These are phyloP conservation scores for Sinapis alba DNA, from an alignment of 441 rosid species.

Conservation along the genomic window DNA sequence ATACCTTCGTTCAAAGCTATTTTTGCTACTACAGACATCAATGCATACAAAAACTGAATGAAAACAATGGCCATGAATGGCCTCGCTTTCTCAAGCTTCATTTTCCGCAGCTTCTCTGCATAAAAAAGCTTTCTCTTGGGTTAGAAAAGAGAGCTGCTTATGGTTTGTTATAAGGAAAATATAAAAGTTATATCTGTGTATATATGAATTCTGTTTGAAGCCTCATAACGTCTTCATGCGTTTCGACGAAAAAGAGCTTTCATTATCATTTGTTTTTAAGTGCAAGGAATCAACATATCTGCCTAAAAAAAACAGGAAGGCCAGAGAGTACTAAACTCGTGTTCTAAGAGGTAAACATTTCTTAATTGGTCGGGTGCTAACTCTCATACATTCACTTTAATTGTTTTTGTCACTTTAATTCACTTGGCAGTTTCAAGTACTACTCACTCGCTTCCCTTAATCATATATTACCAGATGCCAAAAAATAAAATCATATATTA, in stretches of 20 bases:
- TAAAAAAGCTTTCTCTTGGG: not conserved
- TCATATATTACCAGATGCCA: too few species aligned
- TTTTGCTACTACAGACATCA: slow-evolving; percentile 80
- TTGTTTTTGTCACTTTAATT: slow-evolving; percentile 6
- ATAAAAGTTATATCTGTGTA: not conserved
- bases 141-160: slow-evolving; percentile 3
- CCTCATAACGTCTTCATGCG: slow-evolving; percentile 36
- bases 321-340: slow-evolving; percentile 31
- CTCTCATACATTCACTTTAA: slow-evolving; percentile 18
- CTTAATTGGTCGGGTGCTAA: slow-evolving; percentile 18
- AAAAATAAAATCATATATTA: too few species aligned
- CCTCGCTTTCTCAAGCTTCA: slow-evolving; percentile 44
- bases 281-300: slow-evolving; percentile 22
- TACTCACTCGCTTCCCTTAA: slow-evolving; percentile 3
- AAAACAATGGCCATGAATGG: slow-evolving; percentile 74
- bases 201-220: slow-evolving; percentile 22
- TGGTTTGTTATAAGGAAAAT: slow-evolving; percentile 9
- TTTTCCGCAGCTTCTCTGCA: slow-evolving; percentile 30
- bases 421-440: slow-evolving; percentile 29
- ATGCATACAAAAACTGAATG: slow-evolving; percentile 79
- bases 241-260: slow-evolving; percentile 2
- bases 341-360: slow-evolving; percentile 16
- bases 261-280: slow-evolving; percentile 16
- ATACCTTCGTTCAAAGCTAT: slow-evolving; percentile 74
- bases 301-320: slow-evolving; percentile 10